Evolutionary conservation across 2,329 filamentous ascomycete species (phyloP).

Genomic region (Colletotrichum musae): DNA sequence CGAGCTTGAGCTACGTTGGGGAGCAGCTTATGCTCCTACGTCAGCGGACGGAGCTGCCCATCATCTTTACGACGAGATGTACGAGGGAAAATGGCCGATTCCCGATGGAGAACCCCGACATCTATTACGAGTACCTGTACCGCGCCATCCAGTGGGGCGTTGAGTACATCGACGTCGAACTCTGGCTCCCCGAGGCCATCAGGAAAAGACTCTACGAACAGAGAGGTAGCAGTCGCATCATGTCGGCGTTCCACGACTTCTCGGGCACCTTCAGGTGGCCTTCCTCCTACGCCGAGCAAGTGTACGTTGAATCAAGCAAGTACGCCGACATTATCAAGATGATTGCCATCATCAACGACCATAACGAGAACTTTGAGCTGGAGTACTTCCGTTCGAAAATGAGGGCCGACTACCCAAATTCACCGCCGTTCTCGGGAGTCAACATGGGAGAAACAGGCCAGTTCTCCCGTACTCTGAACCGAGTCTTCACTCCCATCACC

Average conservation of each 20-base stretch:
- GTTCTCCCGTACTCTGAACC: constrained; percentile 86
- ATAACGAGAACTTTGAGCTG: constrained; percentile 90
- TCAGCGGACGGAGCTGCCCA: constrained; percentile 88
- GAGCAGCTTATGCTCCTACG: constrained; percentile 88
- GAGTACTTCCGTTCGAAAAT: constrained; percentile 90
- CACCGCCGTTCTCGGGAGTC: constrained; percentile 83
- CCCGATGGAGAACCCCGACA: constrained; percentile 82
- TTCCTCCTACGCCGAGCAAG: constrained; percentile 77
- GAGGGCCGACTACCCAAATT: constrained; percentile 75
- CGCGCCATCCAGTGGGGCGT: constrained; percentile 90
- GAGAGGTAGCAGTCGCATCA: constrained; percentile 85
- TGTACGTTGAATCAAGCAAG: constrained; percentile 79
- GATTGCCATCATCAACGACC: constrained; percentile 86
- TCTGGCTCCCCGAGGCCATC: constrained; percentile 87
- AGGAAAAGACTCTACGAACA: constrained; percentile 76
- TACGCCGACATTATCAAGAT: constrained; percentile 93
- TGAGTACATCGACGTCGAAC: constrained; percentile 90
- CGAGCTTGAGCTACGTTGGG: constrained; percentile 87
- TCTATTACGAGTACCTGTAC: constrained; percentile 86
- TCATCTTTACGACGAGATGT: constrained; percentile 90
- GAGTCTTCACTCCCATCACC: constrained; percentile 89
- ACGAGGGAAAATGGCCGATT: constrained; percentile 87
- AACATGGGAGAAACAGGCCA: constrained; percentile 93
- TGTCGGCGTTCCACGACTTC: constrained; percentile 94
- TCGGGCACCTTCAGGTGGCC: constrained; percentile 89